Base-by-base conservation (phyloP, 148 eudicot genomes). In the Rhododendron vialii region DNA sequence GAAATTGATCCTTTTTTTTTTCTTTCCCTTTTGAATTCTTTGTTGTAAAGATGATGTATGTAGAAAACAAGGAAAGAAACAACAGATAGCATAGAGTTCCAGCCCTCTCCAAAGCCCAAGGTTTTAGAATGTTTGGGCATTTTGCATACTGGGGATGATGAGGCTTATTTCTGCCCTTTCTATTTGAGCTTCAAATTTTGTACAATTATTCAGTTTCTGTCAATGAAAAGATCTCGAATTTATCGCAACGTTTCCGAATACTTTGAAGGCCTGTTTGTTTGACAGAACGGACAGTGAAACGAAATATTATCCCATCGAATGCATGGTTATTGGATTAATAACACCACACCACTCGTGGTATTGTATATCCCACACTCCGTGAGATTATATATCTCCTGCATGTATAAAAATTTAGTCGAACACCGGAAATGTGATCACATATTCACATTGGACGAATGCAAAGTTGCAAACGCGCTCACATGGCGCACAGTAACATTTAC, bases 91-190 rank as follows among this genome's bases (percentile, higher is more conserved):
- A 75, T 17, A 81, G 81, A 85, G 61, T 77, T 84, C 87, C 65
- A 93, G 95, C 98, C 98, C 96, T 92, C 96, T 92, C 96, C 95
- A 57, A 87, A 89, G 91, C 92, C 96, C 93, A 90, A 90, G 88
- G 90, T 95, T 95, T 95, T 86, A 83, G 83, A 65, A 76, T 86
- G 86, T 77, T 89, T 90, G 95, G 98, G 93, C 88, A 82, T 90
- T 92, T 90, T 91, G 89, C 86, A 73, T 84, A 73, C 87, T 88
- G 86, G 86, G 92, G 94, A 94, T 91, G 98, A 92, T 63, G 98
- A 89, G 95, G 98, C 95, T 86, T 88, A 76, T 81, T 13, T 28
- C 83, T 51, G 55, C 15, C 10, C 33, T 0, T 41, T 51, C 41
- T 57, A 15, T 30, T 74, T 76, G 76, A 50, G 75, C 71, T 69